phyloP scores from a whole-genome alignment of 1,284 basidiomycete species.

The Cryptococcus sp. region DNA sequence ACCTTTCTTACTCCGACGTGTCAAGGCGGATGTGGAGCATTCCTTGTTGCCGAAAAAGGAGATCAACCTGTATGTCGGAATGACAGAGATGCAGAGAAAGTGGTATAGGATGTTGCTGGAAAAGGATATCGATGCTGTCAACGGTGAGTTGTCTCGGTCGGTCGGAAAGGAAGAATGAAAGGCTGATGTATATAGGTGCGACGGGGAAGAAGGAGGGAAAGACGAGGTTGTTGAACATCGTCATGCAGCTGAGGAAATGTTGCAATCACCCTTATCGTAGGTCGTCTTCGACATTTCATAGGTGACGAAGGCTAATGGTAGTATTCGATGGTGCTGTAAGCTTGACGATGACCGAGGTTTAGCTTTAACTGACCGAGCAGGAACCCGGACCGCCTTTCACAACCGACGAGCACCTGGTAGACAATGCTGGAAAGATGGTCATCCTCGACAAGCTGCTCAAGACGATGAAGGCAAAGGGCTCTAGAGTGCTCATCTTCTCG shows the following conservation, averaged over 20 bases:
- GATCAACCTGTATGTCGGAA: constrained; percentile 96
- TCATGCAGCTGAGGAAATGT: constrained; percentile 79
- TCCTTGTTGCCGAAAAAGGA: constrained; percentile 95
- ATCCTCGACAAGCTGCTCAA: constrained; percentile 91
- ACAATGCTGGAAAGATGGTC: constrained; percentile 96
- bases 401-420: constrained; percentile 92
- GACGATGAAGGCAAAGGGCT: constrained; percentile 86
- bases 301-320: constrained; percentile 15
- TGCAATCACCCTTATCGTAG: constrained; percentile 57
- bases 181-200: constrained; percentile 53
- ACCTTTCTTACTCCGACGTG: constrained; percentile 88
- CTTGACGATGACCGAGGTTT: constrained; percentile 61
- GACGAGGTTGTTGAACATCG: constrained; percentile 95
- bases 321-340: constrained; percentile 49
- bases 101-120: constrained; percentile 96
- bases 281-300: constrained; percentile 4
- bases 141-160: constrained; percentile 64
- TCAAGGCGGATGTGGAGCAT: constrained; percentile 98
- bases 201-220: constrained; percentile 99
- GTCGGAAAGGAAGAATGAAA: background rate
- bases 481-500: constrained; percentile 92
- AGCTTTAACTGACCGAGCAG: constrained; percentile 54
- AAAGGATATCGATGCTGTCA: constrained; percentile 99
- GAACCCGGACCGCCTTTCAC: constrained; percentile 98
- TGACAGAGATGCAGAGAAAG: constrained; percentile 96